A percentile compares a stretch with the other conserved stretches of the same genome.
These are phyloP conservation scores for Leccinum angustisporum DNA, from an alignment of 1,284 basidiomycete genomes.

Conservation along the genomic window DNA sequence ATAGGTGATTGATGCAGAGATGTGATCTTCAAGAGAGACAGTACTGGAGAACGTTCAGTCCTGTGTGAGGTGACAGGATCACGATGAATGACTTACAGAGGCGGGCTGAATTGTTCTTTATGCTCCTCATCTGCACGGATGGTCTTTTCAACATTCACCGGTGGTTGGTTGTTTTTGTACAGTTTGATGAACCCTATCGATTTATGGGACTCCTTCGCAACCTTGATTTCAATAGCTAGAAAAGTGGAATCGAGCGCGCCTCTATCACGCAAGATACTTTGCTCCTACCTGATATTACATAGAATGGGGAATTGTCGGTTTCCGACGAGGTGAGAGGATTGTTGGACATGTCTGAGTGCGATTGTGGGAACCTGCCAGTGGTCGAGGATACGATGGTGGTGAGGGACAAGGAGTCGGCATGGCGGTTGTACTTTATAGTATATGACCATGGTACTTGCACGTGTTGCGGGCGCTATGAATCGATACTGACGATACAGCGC, in stretches of 20 bases:
- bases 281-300: constrained; percentile 14
- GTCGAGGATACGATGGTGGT: too few relatives aligned
- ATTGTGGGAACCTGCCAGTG: neutral
- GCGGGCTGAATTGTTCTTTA: too few relatives aligned
- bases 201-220: constrained; percentile 9
- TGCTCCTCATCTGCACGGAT: constrained; percentile 1
- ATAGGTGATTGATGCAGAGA: too few relatives aligned
- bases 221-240: constrained; percentile 13
- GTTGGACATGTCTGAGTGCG: constrained; percentile 4
- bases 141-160: neutral
- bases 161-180: neutral
- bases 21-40: too few relatives aligned
- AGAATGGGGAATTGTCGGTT: neutral
- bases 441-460: too few relatives aligned
- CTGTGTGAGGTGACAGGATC: too few relatives aligned
- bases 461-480: too few relatives aligned
- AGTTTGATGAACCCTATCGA: constrained; percentile 6
- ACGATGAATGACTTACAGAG: too few relatives aligned
- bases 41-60: too few relatives aligned
- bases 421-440: too few relatives aligned
- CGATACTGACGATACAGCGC: too few relatives aligned
- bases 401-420: too few relatives aligned
- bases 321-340: neutral
- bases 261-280: neutral
- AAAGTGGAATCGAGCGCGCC: neutral